Evolutionary conservation across 2,329 filamentous ascomycete genomes (phyloP), one percentile per base, ranked within the genome.

Genomic region (Metarhizium brunneum): DNA sequence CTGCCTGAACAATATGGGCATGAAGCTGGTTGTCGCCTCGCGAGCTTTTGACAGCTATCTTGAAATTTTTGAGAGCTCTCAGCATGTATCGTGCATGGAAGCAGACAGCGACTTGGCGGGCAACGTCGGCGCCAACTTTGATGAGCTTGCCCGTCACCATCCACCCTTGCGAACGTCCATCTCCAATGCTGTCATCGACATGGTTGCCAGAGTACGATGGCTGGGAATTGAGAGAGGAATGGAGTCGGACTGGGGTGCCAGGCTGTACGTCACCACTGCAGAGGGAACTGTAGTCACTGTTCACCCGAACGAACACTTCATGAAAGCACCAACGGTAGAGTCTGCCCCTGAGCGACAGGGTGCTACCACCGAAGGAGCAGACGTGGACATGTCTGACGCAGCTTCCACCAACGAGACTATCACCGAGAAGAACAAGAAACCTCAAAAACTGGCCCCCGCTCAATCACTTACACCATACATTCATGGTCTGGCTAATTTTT

Each of bases 141-240:
- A 99, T 68, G 94, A 99, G 70, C 80, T 99, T 57, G 88, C 92
- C 53, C 85, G 94, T 45, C 94, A 99, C 67, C 94, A 99, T 64
- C 94, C 95, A 0, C 80, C 83, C 25, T 74, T 99, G 48, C 89
- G 92, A 61, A 80, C 81, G 10, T 81, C 86, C 3, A 94, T 99
- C 57, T 84, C 92, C 59, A 86, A 88, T 60, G 87, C 90, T n/a
- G 84, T 96, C 16, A 81, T 95, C 57, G 85, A 91, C 59, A 95
- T 97, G 90, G 83, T 96, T 58, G 86, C 86, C 38, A 84, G 90
- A 54, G 87, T 99, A 40, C 83, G 85, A 45, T 79, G 87, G 60
- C 74, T 96, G 29, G 90, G 87, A 60, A 82, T 83, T 52, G 77
- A 79, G 47, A 88, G 90, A 66, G 86, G 90, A 2, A 80, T 79